Base-by-base conservation (phyloP, 2,329 filamentous ascomycete genomes). In the Fonsecaea pedrosoi region DNA sequence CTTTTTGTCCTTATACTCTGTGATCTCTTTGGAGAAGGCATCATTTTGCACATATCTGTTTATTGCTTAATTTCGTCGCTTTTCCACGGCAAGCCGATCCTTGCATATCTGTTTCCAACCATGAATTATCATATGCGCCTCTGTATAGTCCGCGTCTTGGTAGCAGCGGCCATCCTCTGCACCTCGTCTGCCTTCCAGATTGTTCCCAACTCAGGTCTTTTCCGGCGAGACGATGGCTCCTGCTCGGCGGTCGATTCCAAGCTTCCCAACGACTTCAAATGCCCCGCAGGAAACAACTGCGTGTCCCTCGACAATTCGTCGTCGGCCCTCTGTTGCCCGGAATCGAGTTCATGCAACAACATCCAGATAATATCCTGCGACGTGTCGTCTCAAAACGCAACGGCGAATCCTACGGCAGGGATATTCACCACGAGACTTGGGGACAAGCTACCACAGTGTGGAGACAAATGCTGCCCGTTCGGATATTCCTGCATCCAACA, bases 281-380 rank as follows among this genome's bases (percentile, higher is more conserved):
- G 82, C 64, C 73, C 78, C 25, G 75, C 76, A 37, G 75, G 72
- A 9, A 75, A 76, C 15, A 78, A 74, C 45, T 84, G 82, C 68
- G 71, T 82, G 57, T 77, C 76, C 53, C 64, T 82, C 40, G 81
- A 83, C 66, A 70, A 75, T 60, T 76, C 74, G 10, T 80, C 74
- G 38, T 79, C 80, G 3, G 80, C 77, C 34, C 76, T 84, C 30
- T 84, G 82, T 73, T 84, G 82, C 70, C 81, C 81, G n/a, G 72
- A 75, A 10, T 80, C 79, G 4, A 65, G 73, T 32, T 73, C 75
- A 58, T 84, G 82, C 69, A 69, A 74, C 13, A 77, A 75, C 60
- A 83, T 83, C 55, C 67, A 75, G 37, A 75, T 79, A 0, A 81
- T 83, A 56, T 74, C 75, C 32, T 84, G 82, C 74, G 74, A 83